A percentile compares a stretch with the other conserved stretches of the same genome.
Evolutionary conservation across 2,329 filamentous ascomycete genomes (phyloP).

Genomic region (Aspergillus bombycis): DNA sequence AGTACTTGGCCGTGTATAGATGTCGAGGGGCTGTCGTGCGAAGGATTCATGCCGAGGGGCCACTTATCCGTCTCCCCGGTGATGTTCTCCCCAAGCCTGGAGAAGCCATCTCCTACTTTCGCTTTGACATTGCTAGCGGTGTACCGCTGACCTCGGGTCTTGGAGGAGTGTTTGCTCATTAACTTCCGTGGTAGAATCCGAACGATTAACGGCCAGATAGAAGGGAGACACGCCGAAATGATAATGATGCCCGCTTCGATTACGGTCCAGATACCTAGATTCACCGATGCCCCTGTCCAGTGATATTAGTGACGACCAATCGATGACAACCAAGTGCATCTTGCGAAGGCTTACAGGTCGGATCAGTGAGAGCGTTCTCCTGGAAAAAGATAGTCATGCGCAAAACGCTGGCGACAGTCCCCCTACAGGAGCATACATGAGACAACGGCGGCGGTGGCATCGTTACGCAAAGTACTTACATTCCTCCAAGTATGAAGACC

Average conservation of each 20-base stretch:
- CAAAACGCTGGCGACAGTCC: too few species aligned
- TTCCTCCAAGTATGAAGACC: slow-evolving; percentile 26
- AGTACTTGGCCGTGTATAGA: too few species aligned
- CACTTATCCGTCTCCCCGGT: slow-evolving; percentile 2
- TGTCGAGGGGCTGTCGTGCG: too few species aligned
- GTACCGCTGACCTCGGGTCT: neutral
- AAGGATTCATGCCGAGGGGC: neutral
- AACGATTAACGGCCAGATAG: slow-evolving; percentile 26
- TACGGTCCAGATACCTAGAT: slow-evolving; percentile 23
- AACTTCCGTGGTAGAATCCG: slow-evolving; percentile 9
- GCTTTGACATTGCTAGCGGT: slow-evolving; percentile 7
- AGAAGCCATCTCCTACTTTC: slow-evolving; percentile 8
- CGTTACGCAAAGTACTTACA: slow-evolving; percentile 18
- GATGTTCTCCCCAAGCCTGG: slow-evolving; percentile 4
- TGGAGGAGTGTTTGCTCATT: neutral
- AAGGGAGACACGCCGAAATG: slow-evolving; percentile 25
- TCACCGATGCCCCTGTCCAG: slow-evolving; percentile 20
- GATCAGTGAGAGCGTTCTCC: too few species aligned
- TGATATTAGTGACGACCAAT: neutral
- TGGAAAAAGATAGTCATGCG: too few species aligned
- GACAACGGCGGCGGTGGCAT: too few species aligned
- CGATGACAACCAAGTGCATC: too few species aligned
- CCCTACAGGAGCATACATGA: too few species aligned
- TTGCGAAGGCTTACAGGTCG: too few species aligned
- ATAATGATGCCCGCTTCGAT: slow-evolving; percentile 27